Percentiles rank a stretch among this genome's conserved stretches.
Evolutionary conservation across 345 rosid genomes (phyloP).

Genomic region (Moricandia moricandioides): DNA sequence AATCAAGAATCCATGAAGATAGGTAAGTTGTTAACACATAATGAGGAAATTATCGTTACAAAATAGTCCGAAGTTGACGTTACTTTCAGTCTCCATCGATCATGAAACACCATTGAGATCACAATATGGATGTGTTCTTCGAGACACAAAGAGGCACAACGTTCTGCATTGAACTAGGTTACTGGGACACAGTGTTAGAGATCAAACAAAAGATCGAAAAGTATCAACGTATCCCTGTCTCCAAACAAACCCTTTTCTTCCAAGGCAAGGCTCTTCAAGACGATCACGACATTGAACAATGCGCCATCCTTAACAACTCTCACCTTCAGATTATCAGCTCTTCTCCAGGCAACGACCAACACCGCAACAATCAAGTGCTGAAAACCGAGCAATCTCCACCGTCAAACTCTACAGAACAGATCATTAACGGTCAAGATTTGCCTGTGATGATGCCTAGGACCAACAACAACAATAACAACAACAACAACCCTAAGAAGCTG

Average conservation of each 20-base stretch:
- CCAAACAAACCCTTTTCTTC: conserved; percentile 67
- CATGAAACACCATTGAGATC: no score
- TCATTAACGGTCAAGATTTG: no score
- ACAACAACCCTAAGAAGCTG: conserved; percentile 45
- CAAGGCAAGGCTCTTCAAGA: conserved; percentile 60
- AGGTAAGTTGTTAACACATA: background rate
- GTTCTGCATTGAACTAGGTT: no score
- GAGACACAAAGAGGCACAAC: no score
- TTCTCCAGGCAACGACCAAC: conserved; percentile 2
- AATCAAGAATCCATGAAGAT: background rate
- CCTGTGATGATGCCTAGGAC: no score
- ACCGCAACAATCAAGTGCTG: background rate
- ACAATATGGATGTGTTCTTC: no score
- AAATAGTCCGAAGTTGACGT: no score
- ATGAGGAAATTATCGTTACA: background rate
- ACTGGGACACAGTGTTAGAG: conserved; percentile 50
- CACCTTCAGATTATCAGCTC: conserved; percentile 38
- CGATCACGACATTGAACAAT: conserved; percentile 52
- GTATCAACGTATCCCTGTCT: conserved; percentile 56
- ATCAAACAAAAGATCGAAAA: conserved; percentile 62
- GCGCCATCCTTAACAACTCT: conserved; percentile 60
- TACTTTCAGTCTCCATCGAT: no score
- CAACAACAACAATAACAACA: background rate
- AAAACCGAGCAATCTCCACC: background rate
- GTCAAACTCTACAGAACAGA: no score